Evolutionary conservation across 257 asterid species (phyloP).

Genomic region (Ajuga chamaepitys): DNA sequence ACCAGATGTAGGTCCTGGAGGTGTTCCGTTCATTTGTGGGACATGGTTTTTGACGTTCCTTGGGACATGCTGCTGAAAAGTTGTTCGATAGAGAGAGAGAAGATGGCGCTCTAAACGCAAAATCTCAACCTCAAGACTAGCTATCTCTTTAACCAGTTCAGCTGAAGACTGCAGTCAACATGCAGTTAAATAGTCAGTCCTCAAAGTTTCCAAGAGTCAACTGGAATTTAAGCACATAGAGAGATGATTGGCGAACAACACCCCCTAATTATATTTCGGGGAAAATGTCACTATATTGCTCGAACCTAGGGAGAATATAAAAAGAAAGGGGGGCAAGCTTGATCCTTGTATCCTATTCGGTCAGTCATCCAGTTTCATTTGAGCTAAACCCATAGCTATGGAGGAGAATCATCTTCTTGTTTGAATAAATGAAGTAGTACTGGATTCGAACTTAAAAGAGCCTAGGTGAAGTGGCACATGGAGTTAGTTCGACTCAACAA

Average conservation of each 20-base stretch:
- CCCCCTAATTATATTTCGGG: neutral
- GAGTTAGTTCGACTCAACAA: neutral
- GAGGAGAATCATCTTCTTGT: neutral
- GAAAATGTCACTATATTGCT: neutral
- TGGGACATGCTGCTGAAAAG: slow-evolving; percentile 49
- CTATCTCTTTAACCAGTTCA: slow-evolving; percentile 66
- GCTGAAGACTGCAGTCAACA: slow-evolving; percentile 46
- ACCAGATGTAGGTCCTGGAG: slow-evolving; percentile 13
- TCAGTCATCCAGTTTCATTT: neutral
- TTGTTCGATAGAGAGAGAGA: slow-evolving; percentile 65
- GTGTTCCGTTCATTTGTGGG: slow-evolving; percentile 15
- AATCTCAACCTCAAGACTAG: slow-evolving; percentile 66
- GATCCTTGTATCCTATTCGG: neutral
- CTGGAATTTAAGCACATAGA: neutral
- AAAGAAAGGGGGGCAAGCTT: neutral
- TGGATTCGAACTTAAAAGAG: neutral
- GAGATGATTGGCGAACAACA: neutral
- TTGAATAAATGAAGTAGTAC: neutral
- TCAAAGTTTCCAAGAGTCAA: neutral
- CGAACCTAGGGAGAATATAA: neutral
- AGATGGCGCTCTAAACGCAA: slow-evolving; percentile 62
- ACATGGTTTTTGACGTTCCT: slow-evolving; percentile 9
- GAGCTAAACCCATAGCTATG: neutral
- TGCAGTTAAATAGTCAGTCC: neutral
- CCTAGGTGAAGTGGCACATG: neutral